Conservation (phyloP, 139 green algal species). For the Volvox reticuliferus region DNA sequence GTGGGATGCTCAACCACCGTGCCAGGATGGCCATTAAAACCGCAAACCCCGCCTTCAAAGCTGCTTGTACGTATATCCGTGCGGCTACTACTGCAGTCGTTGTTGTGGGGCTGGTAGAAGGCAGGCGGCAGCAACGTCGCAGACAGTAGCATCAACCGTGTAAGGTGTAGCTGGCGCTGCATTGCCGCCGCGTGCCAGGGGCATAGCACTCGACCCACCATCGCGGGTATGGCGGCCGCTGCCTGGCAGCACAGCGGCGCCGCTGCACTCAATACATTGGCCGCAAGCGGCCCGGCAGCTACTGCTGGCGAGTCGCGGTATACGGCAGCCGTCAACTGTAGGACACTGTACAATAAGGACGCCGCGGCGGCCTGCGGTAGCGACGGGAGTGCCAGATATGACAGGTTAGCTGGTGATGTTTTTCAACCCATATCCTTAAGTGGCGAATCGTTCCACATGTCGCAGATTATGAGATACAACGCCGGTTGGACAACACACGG, state of each 20-base stretch:
- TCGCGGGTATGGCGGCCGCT: not conserved
- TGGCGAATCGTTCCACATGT: no score
- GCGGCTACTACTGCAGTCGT: not conserved
- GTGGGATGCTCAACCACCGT: no score
- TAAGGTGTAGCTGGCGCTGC: conserved; percentile 40
- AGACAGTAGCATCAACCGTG: conserved; percentile 40
- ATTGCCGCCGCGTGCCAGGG: conserved; percentile 32
- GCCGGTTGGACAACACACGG: no score
- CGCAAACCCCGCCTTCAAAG: not conserved
- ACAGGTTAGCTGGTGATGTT: no score
- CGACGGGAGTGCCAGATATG: no score
- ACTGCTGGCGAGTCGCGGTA: not conserved
- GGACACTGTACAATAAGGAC: conserved; percentile 8
- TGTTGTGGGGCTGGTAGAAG: not conserved
- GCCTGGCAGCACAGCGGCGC: conserved; percentile 14
- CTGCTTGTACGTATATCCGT: not conserved
- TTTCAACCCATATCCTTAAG: no score
- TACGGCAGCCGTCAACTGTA: conserved; percentile 5
- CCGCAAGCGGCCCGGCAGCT: conserved; percentile 3
- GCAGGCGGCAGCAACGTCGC: conserved; percentile 22
- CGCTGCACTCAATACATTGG: not conserved
- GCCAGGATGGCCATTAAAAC: no score
- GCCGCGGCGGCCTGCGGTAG: not conserved
- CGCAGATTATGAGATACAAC: no score
- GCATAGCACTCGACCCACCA: conserved; percentile 27